phyloP scores from a whole-genome alignment of 441 rosid species.

The Eruca vesicaria region DNA sequence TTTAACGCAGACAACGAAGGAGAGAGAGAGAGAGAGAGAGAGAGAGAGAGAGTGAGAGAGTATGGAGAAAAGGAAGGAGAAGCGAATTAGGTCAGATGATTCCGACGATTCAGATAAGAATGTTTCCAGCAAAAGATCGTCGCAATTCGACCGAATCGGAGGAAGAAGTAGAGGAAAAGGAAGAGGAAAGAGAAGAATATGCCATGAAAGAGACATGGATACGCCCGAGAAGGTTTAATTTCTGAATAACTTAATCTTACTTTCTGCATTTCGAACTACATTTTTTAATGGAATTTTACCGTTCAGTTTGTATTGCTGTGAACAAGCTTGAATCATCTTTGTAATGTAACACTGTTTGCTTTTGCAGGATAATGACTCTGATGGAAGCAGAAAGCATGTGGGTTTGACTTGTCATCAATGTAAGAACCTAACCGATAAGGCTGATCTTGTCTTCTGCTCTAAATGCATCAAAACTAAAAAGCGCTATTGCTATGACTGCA shows the following conservation, averaged over 20 bases:
- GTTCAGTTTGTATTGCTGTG: background rate
- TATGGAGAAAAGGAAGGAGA: conserved; percentile 9
- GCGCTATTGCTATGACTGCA: conserved; percentile 43
- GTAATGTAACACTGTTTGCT: background rate
- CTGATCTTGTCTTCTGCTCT: conserved; percentile 23
- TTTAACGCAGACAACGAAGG: no score
- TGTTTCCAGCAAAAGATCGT: no score
- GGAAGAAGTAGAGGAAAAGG: no score
- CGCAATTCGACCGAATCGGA: no score
- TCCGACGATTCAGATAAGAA: background rate
- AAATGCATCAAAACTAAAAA: conserved; percentile 12
- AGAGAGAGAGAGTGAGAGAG: background rate
- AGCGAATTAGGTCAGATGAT: conserved; percentile 3
- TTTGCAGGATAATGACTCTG: conserved; percentile 15
- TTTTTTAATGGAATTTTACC: background rate
- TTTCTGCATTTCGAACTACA: no score
- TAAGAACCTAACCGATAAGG: conserved; percentile 2
- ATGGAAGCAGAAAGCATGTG: background rate
- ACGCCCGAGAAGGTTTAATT: no score
- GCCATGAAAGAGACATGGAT: no score
- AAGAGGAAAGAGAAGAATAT: no score
- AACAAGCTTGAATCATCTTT: background rate
- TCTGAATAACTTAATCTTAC: no score
- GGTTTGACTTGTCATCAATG: conserved; percentile 34
- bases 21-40: background rate